Evolutionary conservation across 1,139 yeast genomes (phyloP), one percentile per base, ranked within the genome.

Genomic region (Suhomyces coccinellae): DNA sequence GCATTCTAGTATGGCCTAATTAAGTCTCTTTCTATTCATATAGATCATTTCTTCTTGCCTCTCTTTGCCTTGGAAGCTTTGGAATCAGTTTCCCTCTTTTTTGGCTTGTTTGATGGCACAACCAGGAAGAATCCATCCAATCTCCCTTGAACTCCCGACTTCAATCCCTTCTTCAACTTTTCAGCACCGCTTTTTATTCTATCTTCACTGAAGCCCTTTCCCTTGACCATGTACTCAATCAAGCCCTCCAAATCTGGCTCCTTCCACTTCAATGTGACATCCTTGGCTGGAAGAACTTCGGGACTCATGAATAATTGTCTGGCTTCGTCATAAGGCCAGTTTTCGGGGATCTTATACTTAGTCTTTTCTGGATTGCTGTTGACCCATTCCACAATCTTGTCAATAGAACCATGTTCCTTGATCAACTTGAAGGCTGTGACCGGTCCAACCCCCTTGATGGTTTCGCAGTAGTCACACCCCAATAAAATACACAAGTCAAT

Each of bases 401-500:
- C 98, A 43, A 93, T 73, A 0, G 85, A 77, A 1, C 86, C 84
- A 63, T 89, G 91, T 58, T 93, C 97, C 61, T 85, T 85, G 53
- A 93, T 88, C 51, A 93, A 75, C 58, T 93, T 91, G 52, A 79
- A 75, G 0, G 98, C 99, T 1, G 97, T 91, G 2, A 87, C 93
- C 0, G 98, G 98, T 4, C 99, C 99, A 44, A 95, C 85, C 12
- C 99, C 99, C 53, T 82, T 81, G 47, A 95, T 91, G 2, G 97
- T 87, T 53, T 93, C 98, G 69, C 97, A 89, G 65, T 93, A 93
- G 69, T 93, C 99, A 67, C 99, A 93, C 1, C 99, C 99, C 37
- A 95, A 71, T 57, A 93, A 73, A 40, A 95, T 93, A 69, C 99
- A 91, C 57, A 93, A 68, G 62, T 93, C 99, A 43, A 95, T 80